Evolutionary conservation across 108 stramenopile species (phyloP).

Genomic region (Cyclotella choctawhatcheeana): DNA sequence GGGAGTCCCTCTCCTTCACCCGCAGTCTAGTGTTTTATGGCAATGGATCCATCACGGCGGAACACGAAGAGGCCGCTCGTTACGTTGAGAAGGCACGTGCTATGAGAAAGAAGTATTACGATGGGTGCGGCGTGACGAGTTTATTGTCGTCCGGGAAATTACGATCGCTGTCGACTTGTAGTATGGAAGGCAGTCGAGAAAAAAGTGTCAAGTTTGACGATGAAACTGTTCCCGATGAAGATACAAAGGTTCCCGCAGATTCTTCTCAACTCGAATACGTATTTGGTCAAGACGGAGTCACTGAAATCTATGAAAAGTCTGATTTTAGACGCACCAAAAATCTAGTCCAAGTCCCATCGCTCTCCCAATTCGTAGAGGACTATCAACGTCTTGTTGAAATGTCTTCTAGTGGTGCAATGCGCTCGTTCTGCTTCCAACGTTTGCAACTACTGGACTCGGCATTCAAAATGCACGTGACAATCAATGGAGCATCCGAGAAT

Average conservation of each 20-base stretch:
- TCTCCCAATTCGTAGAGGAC: slow-evolving; percentile 74
- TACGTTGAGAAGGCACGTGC: slow-evolving; percentile 71
- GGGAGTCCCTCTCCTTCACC: slow-evolving; percentile 86
- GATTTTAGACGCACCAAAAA: slow-evolving; percentile 55
- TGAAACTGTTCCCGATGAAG: too few relatives aligned
- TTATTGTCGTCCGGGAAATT: not conserved
- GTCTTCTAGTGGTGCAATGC: slow-evolving; percentile 77
- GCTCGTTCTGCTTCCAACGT: slow-evolving; percentile 88
- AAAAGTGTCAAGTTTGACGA: slow-evolving; percentile 6
- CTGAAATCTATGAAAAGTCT: slow-evolving; percentile 59
- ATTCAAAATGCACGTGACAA: slow-evolving; percentile 89
- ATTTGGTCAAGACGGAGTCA: slow-evolving; percentile 75
- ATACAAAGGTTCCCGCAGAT: too few relatives aligned
- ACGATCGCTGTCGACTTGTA: not conserved
- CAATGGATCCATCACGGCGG: slow-evolving; percentile 75
- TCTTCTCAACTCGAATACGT: slow-evolving; percentile 43
- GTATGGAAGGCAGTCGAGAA: not conserved
- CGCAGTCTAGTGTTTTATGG: slow-evolving; percentile 90
- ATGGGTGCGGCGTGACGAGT: slow-evolving; percentile 43
- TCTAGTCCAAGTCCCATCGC: slow-evolving; percentile 65
- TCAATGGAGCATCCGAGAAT: slow-evolving; percentile 83
- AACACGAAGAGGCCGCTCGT: slow-evolving; percentile 76
- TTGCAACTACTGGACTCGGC: slow-evolving; percentile 79
- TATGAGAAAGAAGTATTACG: slow-evolving; percentile 78
- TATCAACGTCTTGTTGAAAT: slow-evolving; percentile 79